These are phyloP conservation scores for Sapria himalayana DNA, from an alignment of 345 rosid species.

Conservation along the genomic window DNA sequence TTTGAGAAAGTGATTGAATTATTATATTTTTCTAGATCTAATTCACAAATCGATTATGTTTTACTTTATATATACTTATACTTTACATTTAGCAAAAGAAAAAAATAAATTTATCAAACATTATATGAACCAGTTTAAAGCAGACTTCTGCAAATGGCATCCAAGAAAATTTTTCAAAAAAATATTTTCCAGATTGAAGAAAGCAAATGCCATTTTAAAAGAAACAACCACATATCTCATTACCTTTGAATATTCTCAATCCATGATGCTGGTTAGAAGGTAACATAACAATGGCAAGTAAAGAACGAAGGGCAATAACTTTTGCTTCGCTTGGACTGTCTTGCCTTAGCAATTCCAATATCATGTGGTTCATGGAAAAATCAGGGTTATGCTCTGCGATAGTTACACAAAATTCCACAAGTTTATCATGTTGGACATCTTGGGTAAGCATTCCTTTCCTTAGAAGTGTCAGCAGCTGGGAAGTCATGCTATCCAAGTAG, in stretches of 20 bases:
- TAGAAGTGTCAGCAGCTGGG: slow-evolving; percentile 73
- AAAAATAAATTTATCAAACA: too few species aligned
- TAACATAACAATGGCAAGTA: slow-evolving; percentile 83
- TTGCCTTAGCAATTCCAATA: slow-evolving; percentile 82
- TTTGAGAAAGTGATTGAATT: too few species aligned
- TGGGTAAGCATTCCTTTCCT: slow-evolving; percentile 90
- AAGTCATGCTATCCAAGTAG: slow-evolving; percentile 88
- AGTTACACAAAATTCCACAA: slow-evolving; percentile 92
- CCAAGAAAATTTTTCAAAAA: too few species aligned
- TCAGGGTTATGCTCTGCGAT: slow-evolving; percentile 98
- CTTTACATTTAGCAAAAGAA: too few species aligned
- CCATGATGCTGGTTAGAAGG: slow-evolving; percentile 75
- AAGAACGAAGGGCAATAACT: slow-evolving; percentile 90
- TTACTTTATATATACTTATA: too few species aligned
- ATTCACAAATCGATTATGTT: too few species aligned
- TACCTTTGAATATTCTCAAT: slow-evolving; percentile 82
- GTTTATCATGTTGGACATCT: slow-evolving; percentile 93
- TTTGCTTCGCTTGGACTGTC: slow-evolving; percentile 92
- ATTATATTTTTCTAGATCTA: too few species aligned
- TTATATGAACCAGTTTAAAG: too few species aligned
- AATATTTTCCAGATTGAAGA: too few species aligned
- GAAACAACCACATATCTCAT: slow-evolving; percentile 6
- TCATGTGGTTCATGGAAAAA: slow-evolving; percentile 96
- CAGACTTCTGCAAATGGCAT: too few species aligned
- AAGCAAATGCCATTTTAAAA: too few species aligned